Conservation (phyloP, 306 rosid species). For the Lablab purpureus region DNA sequence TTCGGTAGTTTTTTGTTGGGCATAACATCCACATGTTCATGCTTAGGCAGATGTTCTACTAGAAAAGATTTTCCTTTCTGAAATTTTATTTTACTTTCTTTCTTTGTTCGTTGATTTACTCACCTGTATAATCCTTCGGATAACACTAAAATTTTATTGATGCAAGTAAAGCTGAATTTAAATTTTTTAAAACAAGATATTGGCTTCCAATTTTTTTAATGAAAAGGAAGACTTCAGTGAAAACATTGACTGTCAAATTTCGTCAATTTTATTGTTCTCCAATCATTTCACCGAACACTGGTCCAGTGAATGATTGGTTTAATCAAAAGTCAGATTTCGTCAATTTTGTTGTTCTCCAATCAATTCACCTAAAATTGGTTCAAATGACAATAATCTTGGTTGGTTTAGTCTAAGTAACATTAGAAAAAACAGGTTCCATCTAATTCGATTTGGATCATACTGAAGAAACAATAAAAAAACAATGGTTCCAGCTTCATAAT, state of each 20-base stretch:
- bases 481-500: neutral
- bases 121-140: neutral
- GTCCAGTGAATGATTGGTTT: no score
- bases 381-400: neutral
- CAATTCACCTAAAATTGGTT: neutral
- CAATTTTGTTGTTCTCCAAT: neutral
- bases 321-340: no score
- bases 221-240: no score
- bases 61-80: neutral
- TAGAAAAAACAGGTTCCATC: neutral
- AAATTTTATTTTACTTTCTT: neutral
- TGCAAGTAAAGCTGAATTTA: no score
- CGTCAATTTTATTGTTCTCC: no score
- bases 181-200: no score
- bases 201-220: no score
- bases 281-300: no score
- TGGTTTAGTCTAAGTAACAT: neutral
- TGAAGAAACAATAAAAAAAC: neutral
- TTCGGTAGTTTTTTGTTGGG: constrained; percentile 6
- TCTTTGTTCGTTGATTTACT: neutral
- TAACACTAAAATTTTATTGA: no score
- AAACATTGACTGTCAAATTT: no score
- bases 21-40: neutral
- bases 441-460: neutral
- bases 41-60: neutral